phyloP scores from a whole-genome alignment of 2,329 filamentous ascomycete species.

The Didymella glomerata region DNA sequence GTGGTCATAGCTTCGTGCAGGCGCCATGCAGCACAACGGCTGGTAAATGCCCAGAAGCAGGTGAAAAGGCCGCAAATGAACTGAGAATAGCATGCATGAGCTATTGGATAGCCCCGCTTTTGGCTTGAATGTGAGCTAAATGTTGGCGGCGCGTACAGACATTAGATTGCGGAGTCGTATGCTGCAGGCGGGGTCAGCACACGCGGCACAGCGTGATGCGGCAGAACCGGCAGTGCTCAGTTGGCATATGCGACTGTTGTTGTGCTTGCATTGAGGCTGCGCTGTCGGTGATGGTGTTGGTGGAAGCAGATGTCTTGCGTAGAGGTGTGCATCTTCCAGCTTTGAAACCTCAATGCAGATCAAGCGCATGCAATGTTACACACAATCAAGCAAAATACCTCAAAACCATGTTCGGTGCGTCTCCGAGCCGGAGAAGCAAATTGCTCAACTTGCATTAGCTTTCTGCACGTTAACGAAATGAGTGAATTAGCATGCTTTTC shows the following conservation, averaged over 20 bases:
- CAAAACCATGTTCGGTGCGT: constrained; percentile 23
- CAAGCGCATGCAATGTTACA: constrained; percentile 5
- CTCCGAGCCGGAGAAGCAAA: constrained; percentile 5
- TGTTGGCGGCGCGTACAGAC: constrained; percentile 29
- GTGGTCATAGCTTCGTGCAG: constrained; percentile 31
- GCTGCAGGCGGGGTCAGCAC: constrained; percentile 12
- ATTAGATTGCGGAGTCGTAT: constrained; percentile 24
- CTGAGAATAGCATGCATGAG: constrained; percentile 34
- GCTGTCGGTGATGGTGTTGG: neutral
- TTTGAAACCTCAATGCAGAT: constrained; percentile 13
- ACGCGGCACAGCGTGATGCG: constrained; percentile 8
- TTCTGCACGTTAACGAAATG: constrained; percentile 36
- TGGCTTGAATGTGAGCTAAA: constrained; percentile 44
- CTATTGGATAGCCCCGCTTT: constrained; percentile 44
- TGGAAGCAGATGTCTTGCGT: constrained; percentile 3
- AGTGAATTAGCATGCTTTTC: constrained; percentile 33
- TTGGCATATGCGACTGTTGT: neutral
- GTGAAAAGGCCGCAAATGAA: constrained; percentile 42
- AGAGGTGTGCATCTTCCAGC: neutral
- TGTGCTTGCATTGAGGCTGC: constrained; percentile 1
- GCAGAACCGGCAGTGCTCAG: neutral
- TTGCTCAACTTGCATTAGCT: constrained; percentile 24
- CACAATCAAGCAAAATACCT: constrained; percentile 14
- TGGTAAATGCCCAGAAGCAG: constrained; percentile 36
- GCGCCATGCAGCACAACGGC: constrained; percentile 32